These are phyloP conservation scores for Ceratocystis ficicola DNA, from an alignment of 2,329 filamentous ascomycete genomes.

Conservation along the genomic window DNA sequence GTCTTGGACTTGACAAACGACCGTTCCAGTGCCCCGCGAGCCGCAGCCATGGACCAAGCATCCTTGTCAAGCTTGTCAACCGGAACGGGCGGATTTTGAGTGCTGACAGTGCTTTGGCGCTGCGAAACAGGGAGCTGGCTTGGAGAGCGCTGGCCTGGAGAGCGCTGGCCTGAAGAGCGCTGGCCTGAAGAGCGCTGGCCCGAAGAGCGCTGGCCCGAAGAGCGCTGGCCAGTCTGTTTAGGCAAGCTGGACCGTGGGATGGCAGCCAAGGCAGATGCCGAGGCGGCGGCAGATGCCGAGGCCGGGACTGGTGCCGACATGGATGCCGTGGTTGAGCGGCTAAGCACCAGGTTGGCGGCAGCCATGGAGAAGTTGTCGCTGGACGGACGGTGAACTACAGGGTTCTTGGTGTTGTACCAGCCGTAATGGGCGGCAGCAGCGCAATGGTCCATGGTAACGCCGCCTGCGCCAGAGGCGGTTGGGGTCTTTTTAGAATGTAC, in stretches of 20 bases:
- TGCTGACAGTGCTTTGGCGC: not conserved
- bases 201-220: not conserved
- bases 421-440: conserved; percentile 58
- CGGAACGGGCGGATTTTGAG: not conserved
- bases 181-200: not conserved
- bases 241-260: not conserved
- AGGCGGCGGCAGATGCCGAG: conserved; percentile 4
- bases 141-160: not conserved
- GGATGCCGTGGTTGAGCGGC: not conserved
- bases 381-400: conserved; percentile 39
- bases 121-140: not conserved
- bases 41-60: conserved; percentile 12
- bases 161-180: not conserved
- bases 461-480: conserved; percentile 7
- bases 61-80: not conserved
- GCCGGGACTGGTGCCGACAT: not conserved
- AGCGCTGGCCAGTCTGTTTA: not conserved
- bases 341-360: conserved; percentile 27
- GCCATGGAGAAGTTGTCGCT: conserved; percentile 40
- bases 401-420: conserved; percentile 51
- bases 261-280: not conserved
- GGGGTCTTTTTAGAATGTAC: not conserved
- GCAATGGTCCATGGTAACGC: conserved; percentile 17
- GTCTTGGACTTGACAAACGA: conserved; percentile 13
- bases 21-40: conserved; percentile 14